Evolutionary conservation across 768 basidiomycete genomes (phyloP).

Genomic region (Kwoniella botswanensis): DNA sequence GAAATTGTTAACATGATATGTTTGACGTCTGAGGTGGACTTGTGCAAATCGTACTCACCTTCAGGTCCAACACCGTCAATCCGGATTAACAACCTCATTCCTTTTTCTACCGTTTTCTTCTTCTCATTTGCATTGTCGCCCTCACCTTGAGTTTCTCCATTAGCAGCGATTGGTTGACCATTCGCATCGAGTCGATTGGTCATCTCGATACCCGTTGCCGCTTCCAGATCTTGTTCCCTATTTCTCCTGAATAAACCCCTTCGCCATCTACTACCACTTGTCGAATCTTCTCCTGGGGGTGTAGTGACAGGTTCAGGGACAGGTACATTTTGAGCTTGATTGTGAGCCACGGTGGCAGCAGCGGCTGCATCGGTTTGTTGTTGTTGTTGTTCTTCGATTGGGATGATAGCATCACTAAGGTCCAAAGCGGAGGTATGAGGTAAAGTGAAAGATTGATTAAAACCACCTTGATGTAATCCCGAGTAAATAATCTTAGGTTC

Average conservation of each 20-base stretch:
- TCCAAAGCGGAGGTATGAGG: conserved; percentile 81
- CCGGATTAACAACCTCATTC: conserved; percentile 77
- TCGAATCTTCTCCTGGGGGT: background rate
- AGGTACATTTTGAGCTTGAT: background rate
- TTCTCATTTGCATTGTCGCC: conserved; percentile 59
- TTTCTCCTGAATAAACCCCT: conserved; percentile 35
- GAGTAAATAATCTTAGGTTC: conserved; percentile 66
- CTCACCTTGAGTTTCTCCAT: conserved; percentile 44
- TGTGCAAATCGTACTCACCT: conserved; percentile 65
- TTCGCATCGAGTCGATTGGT: conserved; percentile 23
- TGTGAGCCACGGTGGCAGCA: background rate
- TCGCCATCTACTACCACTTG: conserved; percentile 37
- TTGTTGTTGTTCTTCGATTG: conserved; percentile 9
- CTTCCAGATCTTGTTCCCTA: conserved; percentile 44
- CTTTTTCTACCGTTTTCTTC: conserved; percentile 60
- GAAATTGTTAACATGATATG: too few species aligned
- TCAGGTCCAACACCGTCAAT: conserved; percentile 81
- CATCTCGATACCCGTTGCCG: conserved; percentile 43
- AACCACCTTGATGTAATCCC: conserved; percentile 77
- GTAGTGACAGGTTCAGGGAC: background rate
- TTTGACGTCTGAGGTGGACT: too few species aligned
- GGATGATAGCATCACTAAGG: conserved; percentile 62
- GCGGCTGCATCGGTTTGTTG: background rate
- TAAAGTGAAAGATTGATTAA: conserved; percentile 72
- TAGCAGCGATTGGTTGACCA: background rate